Percentiles rank a stretch among this genome's conserved stretches.
phyloP scores from a whole-genome alignment of 352 stramenopile species.

The Pythium scleroteichum region DNA sequence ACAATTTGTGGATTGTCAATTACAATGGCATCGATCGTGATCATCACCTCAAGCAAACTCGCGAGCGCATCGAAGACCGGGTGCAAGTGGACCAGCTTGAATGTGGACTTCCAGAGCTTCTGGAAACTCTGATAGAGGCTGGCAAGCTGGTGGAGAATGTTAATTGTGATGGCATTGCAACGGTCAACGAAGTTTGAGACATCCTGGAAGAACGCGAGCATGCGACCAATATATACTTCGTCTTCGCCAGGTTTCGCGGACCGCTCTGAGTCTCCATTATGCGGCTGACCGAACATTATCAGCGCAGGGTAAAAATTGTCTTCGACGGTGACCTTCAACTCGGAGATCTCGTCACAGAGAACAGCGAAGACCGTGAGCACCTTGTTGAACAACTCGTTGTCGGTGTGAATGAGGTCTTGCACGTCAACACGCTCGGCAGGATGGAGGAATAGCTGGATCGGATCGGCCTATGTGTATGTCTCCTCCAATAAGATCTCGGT shows the following conservation, averaged over 20 bases:
- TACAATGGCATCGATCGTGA: slow-evolving; percentile 89
- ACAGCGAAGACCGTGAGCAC: slow-evolving; percentile 89
- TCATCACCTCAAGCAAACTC: slow-evolving; percentile 83
- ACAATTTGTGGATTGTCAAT: slow-evolving; percentile 87
- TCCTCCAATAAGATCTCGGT: background rate
- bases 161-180: slow-evolving; percentile 87
- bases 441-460: slow-evolving; percentile 81
- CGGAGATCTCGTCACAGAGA: slow-evolving; percentile 88
- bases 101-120: slow-evolving; percentile 88
- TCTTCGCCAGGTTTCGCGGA: slow-evolving; percentile 75
- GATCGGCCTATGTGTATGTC: slow-evolving; percentile 52
- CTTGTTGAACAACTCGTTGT: slow-evolving; percentile 91
- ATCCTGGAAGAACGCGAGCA: slow-evolving; percentile 90
- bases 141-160: slow-evolving; percentile 90
- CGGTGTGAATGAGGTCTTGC: slow-evolving; percentile 86
- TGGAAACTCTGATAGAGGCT: slow-evolving; percentile 87
- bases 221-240: slow-evolving; percentile 83
- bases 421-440: slow-evolving; percentile 85
- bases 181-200: slow-evolving; percentile 91
- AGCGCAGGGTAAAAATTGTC: slow-evolving; percentile 89
- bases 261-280: slow-evolving; percentile 60
- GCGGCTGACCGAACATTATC: slow-evolving; percentile 87
- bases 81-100: slow-evolving; percentile 83
- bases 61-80: slow-evolving; percentile 79
- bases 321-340: slow-evolving; percentile 89